These are phyloP conservation scores for Meyerozyma athensensis DNA, from an alignment of 1,139 yeast species.

Conservation along the genomic window DNA sequence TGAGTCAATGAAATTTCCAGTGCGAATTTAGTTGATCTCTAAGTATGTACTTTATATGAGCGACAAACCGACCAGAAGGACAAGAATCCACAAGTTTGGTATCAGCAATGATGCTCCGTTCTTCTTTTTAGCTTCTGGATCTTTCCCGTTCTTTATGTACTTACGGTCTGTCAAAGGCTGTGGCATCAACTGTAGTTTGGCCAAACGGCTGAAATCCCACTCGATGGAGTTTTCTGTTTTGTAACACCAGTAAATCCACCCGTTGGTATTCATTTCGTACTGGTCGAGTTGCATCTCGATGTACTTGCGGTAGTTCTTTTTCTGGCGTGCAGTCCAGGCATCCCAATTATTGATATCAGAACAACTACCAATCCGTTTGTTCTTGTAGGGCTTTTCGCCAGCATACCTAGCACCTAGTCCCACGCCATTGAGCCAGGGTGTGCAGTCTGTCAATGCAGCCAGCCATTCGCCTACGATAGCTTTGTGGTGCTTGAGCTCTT, in stretches of 20 bases:
- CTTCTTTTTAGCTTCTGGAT: conserved; percentile 16
- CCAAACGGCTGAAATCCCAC: conserved; percentile 57
- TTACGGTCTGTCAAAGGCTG: conserved; percentile 49
- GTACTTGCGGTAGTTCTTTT: conserved; percentile 46
- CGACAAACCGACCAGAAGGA: background rate
- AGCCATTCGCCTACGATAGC: conserved; percentile 63
- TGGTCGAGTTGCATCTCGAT: conserved; percentile 41
- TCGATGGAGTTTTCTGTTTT: conserved; percentile 59
- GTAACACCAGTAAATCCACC: conserved; percentile 71
- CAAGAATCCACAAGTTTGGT: background rate
- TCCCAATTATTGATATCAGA: conserved; percentile 24
- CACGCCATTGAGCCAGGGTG: conserved; percentile 62
- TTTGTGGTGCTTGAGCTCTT: conserved; percentile 39
- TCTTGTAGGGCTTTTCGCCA: conserved; percentile 37
- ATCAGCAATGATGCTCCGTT: background rate
- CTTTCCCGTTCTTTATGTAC: conserved; percentile 37
- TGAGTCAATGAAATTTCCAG: background rate
- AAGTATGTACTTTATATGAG: background rate
- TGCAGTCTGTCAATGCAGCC: conserved; percentile 62
- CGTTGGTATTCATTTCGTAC: conserved; percentile 36
- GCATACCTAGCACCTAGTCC: conserved; percentile 57
- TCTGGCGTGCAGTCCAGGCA: conserved; percentile 34
- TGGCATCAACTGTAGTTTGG: conserved; percentile 50
- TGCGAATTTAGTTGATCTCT: background rate
- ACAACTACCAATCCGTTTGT: conserved; percentile 30